Evolutionary conservation across 1,284 basidiomycete species (phyloP), one percentile per base, ranked within the genome.

Genomic region (Leccinum variabile): DNA sequence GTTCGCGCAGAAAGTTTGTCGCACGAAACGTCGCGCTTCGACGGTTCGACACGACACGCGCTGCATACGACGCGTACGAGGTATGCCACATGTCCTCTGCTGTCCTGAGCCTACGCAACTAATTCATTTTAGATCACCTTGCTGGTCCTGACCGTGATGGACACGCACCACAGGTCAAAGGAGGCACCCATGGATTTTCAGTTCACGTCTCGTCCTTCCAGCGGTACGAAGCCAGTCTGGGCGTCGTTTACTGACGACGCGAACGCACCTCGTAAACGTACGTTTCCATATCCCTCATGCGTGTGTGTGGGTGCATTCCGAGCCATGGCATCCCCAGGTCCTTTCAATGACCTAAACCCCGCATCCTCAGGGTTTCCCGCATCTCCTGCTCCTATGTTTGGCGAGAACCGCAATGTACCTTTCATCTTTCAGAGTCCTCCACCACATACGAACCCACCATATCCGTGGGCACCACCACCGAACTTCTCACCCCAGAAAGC

Each of bases 141-240:
- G 46, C 59, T 22, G 46, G 22, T 56, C 18, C 22, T 62, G 52
- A 46, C 49, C 55, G 50, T n/a, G 35, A 67, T 78, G 76, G 67
- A 70, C 70, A 63, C 61, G 63, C 72, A 64, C 33, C 72, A 50
- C 77, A 76, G 82, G 64, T 89, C 89, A n/a, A 90, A 79, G 58
- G 90, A 91, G 70, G 88, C 87, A 6, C 90, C 90, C 2, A 92
- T 92, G 90, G 91, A 92, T 75, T 92, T 86, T 74, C 84, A 90
- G 67, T 88, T 82, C 69, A 88, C 87, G 13, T 81, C 80, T 58
- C 77, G 84, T 28, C 80, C 83, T 2, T 80, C 81, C 61, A 78
- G 76, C 60, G 72, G 75, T 49, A 75, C 80, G 59, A 84, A 79
- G 70, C 85, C 87, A 8, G 83, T 80, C 4, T 91, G 89, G 89